phyloP scores from a whole-genome alignment of 176 grass and related monocot species.

The Canna indica region DNA sequence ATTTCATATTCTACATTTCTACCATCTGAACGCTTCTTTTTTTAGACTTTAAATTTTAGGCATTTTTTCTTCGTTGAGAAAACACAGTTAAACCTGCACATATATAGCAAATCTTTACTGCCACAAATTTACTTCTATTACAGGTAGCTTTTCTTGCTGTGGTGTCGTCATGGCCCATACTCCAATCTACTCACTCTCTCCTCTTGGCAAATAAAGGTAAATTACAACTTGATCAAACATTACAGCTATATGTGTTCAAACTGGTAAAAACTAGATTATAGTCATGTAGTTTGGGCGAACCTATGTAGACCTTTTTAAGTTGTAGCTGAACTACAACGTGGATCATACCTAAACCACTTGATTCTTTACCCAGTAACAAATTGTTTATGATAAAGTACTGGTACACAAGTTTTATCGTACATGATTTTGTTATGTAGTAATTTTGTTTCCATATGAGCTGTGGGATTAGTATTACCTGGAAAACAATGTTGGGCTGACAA shows the following conservation, averaged over 20 bases:
- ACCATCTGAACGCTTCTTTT: background rate
- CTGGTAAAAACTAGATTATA: too few relatives aligned
- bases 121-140: background rate
- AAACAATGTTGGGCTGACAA: slow-evolving; percentile 86
- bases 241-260: too few relatives aligned
- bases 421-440: too few relatives aligned
- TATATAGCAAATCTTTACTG: background rate
- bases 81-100: background rate
- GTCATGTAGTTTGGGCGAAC: too few relatives aligned
- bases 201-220: too few relatives aligned
- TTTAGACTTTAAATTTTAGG: background rate
- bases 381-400: background rate
- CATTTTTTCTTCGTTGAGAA: background rate
- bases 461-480: slow-evolving; percentile 54
- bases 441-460: background rate
- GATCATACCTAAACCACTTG: too few relatives aligned
- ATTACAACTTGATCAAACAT: too few relatives aligned
- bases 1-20: background rate
- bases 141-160: background rate
- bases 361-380: too few relatives aligned
- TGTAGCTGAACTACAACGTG: too few relatives aligned
- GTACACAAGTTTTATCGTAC: background rate
- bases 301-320: too few relatives aligned
- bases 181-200: background rate
- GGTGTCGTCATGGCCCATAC: background rate